phyloP scores from a whole-genome alignment of 2,329 filamentous ascomycete genomes.

The Byssoonygena ceratinophila region DNA sequence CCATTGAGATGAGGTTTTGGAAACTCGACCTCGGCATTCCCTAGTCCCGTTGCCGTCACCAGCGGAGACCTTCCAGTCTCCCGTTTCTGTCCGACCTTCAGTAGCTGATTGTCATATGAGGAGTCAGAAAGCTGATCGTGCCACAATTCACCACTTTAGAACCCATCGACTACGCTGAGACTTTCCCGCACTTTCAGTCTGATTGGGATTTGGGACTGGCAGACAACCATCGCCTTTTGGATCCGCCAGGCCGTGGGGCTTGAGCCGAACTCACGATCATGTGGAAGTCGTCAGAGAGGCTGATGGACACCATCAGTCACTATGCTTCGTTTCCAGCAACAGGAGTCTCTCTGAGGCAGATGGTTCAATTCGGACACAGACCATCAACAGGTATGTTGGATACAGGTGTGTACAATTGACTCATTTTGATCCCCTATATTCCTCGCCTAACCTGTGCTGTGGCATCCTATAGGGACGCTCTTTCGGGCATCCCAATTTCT shows the following conservation, averaged over 20 bases:
- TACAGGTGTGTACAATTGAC: constrained; percentile 10
- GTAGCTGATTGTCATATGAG: constrained; percentile 6
- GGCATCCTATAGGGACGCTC: constrained; percentile 59
- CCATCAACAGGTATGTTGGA: constrained; percentile 65
- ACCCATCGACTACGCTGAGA: background rate
- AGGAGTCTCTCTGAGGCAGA: constrained; percentile 90
- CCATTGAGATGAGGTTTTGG: background rate
- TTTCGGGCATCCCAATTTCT: constrained; percentile 98
- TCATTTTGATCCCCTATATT: background rate
- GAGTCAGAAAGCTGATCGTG: constrained; percentile 3
- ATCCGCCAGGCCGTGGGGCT: background rate
- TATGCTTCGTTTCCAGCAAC: constrained; percentile 96
- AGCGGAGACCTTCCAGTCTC: constrained; percentile 4
- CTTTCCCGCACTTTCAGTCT: background rate
- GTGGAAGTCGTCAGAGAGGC: constrained; percentile 82
- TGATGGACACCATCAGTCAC: constrained; percentile 96
- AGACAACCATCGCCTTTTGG: background rate
- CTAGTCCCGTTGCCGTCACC: background rate
- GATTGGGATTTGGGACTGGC: background rate
- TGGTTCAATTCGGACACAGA: constrained; percentile 96
- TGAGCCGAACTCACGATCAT: constrained; percentile 40
- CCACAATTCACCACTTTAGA: background rate
- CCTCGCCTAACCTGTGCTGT: background rate
- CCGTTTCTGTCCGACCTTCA: constrained; percentile 12
- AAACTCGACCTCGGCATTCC: constrained; percentile 10